Evolutionary conservation across 805 yeast species (phyloP), one percentile per base, ranked within the genome.

Genomic region (Candida loeiensis): DNA sequence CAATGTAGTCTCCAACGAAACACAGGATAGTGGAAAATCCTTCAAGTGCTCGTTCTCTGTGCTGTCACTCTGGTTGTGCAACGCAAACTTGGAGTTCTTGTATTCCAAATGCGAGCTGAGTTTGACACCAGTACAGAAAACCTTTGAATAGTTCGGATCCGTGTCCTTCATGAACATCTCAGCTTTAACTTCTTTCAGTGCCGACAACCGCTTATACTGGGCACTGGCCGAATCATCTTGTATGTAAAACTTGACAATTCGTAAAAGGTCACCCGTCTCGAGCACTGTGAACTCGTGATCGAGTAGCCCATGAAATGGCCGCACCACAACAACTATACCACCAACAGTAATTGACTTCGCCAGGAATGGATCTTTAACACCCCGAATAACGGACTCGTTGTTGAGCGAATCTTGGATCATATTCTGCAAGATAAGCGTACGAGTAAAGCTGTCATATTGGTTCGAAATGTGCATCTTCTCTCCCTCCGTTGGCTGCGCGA

Each of bases 1-100:
- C 3, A 63, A 45, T 2, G 66, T 62, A 2, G 65, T 61, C 45
- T 63, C 67, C 25, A 63, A 49, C 1, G 67, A 56, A 15, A 62
- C 58, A 14, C 16, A 14, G 17, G 16, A 15, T 5, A 63, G 50
- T 4, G 68, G 67, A 43, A 64, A 56, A 32, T 58, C 64, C 41
- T 52, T 55, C 24, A 59, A 35, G 11, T 55, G 33, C 13, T 59
- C 64, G 6, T 17, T 27, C 22, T 35, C 38, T 12, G 25, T 13
- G 20, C 8, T 13, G 25, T 27, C 24, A 18, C 53, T 56, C 16
- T 30, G 14, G 5, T 34, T 15, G 8, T 37, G 17, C 21, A 62
- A 44, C 6, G 49, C 37, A 20, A 53, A 37, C 37, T 34, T 38
- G 20, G 38, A 39, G 12, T 31, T 32, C 20, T 45, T 45, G 30